Percentiles rank a stretch among this genome's conserved stretches.
Conservation (phyloP, 352 stramenopile species). For the Pythium vanterpoolii region DNA sequence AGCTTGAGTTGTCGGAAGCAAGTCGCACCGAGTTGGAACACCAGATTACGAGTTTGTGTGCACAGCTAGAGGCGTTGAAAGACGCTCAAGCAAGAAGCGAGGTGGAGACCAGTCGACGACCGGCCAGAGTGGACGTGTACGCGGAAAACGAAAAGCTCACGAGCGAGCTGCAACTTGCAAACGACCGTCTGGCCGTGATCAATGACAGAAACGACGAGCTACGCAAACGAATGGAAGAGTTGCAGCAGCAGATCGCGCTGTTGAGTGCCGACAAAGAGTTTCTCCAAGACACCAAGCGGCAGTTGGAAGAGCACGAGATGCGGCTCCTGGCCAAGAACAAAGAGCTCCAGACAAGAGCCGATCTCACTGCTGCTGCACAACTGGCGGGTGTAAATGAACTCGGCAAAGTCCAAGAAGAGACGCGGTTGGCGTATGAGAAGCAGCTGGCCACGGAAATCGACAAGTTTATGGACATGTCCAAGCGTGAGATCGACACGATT, state of each 20-base stretch:
- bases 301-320: conserved; percentile 50
- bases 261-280: conserved; percentile 64
- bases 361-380: conserved; percentile 38
- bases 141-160: conserved; percentile 36
- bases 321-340: conserved; percentile 36
- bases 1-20: conserved; percentile 49
- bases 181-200: background rate
- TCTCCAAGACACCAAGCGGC: conserved; percentile 46
- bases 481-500: conserved; percentile 68
- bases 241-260: conserved; percentile 42
- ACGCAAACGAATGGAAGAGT: conserved; percentile 13
- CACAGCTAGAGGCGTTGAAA: conserved; percentile 44
- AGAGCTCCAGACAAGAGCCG: conserved; percentile 34
- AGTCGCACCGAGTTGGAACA: conserved; percentile 49
- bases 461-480: conserved; percentile 71
- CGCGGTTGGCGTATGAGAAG: conserved; percentile 58
- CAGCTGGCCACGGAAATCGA: conserved; percentile 58
- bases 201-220: conserved; percentile 21
- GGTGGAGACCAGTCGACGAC: background rate
- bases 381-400: conserved; percentile 35
- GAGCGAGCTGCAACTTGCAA: conserved; percentile 21
- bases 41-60: conserved; percentile 42
- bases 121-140: conserved; percentile 22
- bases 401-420: conserved; percentile 52
- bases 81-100: conserved; percentile 37